Base-by-base conservation (phyloP, 2,329 filamentous ascomycete genomes). In the Colletotrichum abscissum region DNA sequence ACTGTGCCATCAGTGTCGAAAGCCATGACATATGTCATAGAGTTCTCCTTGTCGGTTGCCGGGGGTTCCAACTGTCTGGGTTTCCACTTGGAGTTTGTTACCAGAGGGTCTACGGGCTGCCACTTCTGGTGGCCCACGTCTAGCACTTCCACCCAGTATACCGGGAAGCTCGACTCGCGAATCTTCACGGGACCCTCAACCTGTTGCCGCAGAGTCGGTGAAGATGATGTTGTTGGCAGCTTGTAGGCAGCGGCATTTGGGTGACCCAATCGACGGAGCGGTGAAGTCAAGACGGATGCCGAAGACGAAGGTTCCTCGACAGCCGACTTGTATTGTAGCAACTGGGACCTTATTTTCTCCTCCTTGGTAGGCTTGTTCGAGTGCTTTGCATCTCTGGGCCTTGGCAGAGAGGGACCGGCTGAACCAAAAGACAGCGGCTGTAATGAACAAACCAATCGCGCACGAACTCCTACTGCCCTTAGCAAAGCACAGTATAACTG, bases 91-190 rank as follows among this genome's bases (percentile, higher is more conserved):
- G 76, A 93, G 68, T 90, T 88, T 0, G 95, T 97, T 2, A 97
- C 95, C 0, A 98, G 82, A 0, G 95, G 91, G 80, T 99, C 97
- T 49, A 97, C 90, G 0, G 95, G 89, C 68, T 98, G 90, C 97
- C 97, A 99, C 85, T 95, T 97, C 80, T 98, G 94, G 75, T 95
- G 91, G 0, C 93, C 93, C 66, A 91, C 87, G 75, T 98, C 95
- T 76, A 98, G 94, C 4, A 94, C 92, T 83, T 99, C 97, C 0
- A 98, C 92, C 97, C 97, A 99, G 80, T 95, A 98, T 3, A 98
- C 88, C 0, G 97, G 97, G 78, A 92, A 94, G 0, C 90, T 82
- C 0, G 95, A 95, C 78, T 96, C 94, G 28, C 88, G 88, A 12
- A 93, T 88, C 16, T 79, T 83, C 67, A 83, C 84, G 12, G 79